Evolutionary conservation across 768 basidiomycete genomes (phyloP), one percentile per base, ranked within the genome.

Genomic region (Amanita rubescens): DNA sequence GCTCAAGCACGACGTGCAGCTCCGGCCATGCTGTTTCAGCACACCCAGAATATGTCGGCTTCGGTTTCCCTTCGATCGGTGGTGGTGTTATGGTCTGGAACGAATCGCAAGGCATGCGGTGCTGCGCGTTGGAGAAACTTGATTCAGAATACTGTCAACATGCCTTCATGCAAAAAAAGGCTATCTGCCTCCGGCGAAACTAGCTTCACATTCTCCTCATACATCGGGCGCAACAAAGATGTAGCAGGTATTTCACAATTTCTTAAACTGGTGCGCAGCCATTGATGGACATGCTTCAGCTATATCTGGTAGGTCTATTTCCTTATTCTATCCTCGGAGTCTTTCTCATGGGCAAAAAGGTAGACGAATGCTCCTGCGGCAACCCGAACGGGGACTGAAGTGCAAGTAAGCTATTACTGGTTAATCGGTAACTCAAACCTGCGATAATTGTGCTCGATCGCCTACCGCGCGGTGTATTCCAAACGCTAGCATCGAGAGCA

Each of bases 61-160:
- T 58, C 81, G 82, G n/a, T n/a, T n/a, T n/a, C n/a, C n/a, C n/a
- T n/a, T n/a, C n/a, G n/a, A n/a, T n/a, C n/a, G n/a, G n/a, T n/a
- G n/a, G n/a, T n/a, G 82, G 82, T 6, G 76, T 84, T 14, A 75
- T 78, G 76, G 56, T 79, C 12, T 79, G 77, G 76, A 75, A 77
- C 60, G 72, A 66, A 41, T 75, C 74, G 17, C 74, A 76, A n/a
- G 59, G 74, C 74, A 39, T 72, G 69, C 55, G 76, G 75, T 74
- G 5, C 7, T 6, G 5, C 32, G 12, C 32, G 32, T n/a, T n/a
- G n/a, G n/a, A n/a, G n/a, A n/a, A n/a, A n/a, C n/a, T n/a, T n/a
- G n/a, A n/a, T n/a, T n/a, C n/a, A n/a, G n/a, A n/a, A n/a, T n/a
- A n/a, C n/a, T n/a, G n/a, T n/a, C n/a, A n/a, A n/a, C n/a, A n/a